Conservation (phyloP, 2,329 filamentous ascomycete species). For the Alternaria angustiovoidea region DNA sequence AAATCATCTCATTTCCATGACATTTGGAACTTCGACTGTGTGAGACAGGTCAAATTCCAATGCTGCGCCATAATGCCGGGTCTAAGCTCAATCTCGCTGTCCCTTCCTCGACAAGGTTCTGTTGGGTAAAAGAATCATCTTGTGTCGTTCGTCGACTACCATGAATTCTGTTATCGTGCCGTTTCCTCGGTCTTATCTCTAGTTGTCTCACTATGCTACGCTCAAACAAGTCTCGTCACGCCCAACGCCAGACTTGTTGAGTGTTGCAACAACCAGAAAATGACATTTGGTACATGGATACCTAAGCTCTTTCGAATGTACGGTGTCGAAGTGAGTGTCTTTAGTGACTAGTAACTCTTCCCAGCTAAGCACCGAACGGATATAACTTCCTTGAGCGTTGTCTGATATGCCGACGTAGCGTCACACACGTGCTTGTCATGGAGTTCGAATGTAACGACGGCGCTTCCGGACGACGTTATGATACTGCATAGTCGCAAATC, state of each 20-base stretch:
- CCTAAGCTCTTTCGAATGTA: background rate
- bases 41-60: background rate
- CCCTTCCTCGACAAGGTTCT: background rate
- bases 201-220: background rate
- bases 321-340: background rate
- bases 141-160: background rate
- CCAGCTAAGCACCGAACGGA: background rate
- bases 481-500: background rate
- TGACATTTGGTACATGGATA: background rate
- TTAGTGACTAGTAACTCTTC: background rate
- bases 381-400: background rate
- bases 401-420: background rate
- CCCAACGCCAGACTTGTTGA: background rate
- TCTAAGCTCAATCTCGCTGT: background rate
- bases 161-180: background rate
- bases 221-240: background rate
- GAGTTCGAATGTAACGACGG: background rate
- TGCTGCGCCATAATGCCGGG: background rate
- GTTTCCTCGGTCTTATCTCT: background rate
- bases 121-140: background rate
- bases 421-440: background rate
- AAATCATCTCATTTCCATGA: background rate
- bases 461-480: background rate
- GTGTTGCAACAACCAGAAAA: background rate
- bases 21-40: background rate